phyloP scores from a whole-genome alignment of 2,329 filamentous ascomycete species.

The Paecilomyces formosus region DNA sequence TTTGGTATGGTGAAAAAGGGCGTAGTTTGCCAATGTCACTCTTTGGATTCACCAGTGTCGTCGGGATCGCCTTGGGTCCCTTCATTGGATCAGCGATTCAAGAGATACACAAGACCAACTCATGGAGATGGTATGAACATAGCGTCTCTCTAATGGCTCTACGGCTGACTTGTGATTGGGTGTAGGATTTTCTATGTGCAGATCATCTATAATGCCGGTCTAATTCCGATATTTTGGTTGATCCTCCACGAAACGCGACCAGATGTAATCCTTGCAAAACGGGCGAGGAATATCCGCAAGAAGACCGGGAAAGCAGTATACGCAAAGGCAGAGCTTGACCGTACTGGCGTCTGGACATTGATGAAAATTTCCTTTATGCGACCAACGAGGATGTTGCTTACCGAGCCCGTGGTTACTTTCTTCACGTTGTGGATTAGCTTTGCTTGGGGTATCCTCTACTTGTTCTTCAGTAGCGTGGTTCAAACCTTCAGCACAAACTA shows the following conservation, averaged over 20 bases:
- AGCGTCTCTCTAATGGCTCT: not conserved
- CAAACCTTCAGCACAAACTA: conserved; percentile 34
- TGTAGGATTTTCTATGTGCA: conserved; percentile 39
- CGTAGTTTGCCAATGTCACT: conserved; percentile 37
- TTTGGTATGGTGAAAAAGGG: conserved; percentile 29
- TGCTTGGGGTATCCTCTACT: conserved; percentile 37
- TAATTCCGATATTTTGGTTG: conserved; percentile 35
- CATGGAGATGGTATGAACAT: conserved; percentile 36
- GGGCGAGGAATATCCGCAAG: conserved; percentile 31
- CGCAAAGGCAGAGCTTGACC: not conserved
- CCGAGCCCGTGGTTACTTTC: conserved; percentile 35
- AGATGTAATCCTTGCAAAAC: conserved; percentile 34
- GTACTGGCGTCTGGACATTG: not conserved
- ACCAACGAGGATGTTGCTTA: conserved; percentile 31
- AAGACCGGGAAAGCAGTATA: conserved; percentile 19
- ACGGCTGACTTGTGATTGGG: not conserved
- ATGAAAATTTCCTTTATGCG: conserved; percentile 35
- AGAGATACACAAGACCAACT: conserved; percentile 21
- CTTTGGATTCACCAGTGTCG: conserved; percentile 37
- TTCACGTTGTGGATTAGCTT: conserved; percentile 40
- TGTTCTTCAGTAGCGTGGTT: conserved; percentile 35
- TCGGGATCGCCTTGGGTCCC: conserved; percentile 38
- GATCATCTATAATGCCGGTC: conserved; percentile 35
- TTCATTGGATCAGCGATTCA: conserved; percentile 36
- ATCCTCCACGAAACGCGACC: conserved; percentile 35